Base-by-base conservation (phyloP, 306 rosid genomes). In the Vachellia collinsii region DNA sequence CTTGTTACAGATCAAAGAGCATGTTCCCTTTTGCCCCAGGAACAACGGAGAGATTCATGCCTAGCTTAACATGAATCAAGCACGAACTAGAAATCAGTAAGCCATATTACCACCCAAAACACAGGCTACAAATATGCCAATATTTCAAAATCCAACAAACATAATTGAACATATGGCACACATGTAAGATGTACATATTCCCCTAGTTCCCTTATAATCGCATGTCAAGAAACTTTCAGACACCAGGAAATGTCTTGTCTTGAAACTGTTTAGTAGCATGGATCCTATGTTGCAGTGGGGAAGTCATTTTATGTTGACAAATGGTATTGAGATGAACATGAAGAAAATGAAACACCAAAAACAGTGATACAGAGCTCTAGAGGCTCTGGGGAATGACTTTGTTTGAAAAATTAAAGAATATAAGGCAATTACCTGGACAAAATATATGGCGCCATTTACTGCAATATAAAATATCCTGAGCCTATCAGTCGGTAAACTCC, bases 401-500 rank as follows among this genome's bases (percentile, higher is more conserved):
- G 6, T 19, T 53, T 68, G 58, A 50, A 19, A 16, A 50, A 65
- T 41, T 58, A 63, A 72, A 80, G 51, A 74, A 29, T 0, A 48
- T 53, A 75, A 78, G 74, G 29, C 16, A 39, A 34, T 41, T 29
- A 87, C 95, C 95, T 91, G 95, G 82, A 91, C 78, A 51, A 86
- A 71, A 75, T 91, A 91, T 34, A 91, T 75, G 56, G 59, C 90
- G 23, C 72, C 84, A 56, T 91, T 91, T 78, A 89, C 72, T 71
- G 91, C 82, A 70, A 89, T 74, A 72, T 91, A 91, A 65, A 77
- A 78, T 67, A 81, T 70, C 86, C 88, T 84, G 74, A 89, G 95
- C 84, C 86, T 87, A 79, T 89, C 95, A 10, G 93, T 84, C 0
- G 95, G 90, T 84, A 91, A 89, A 84, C 93, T 89, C 82, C 90